These are phyloP conservation scores for Diaporthe ilicicola DNA, from an alignment of 2,329 filamentous ascomycete genomes.

Conservation along the genomic window DNA sequence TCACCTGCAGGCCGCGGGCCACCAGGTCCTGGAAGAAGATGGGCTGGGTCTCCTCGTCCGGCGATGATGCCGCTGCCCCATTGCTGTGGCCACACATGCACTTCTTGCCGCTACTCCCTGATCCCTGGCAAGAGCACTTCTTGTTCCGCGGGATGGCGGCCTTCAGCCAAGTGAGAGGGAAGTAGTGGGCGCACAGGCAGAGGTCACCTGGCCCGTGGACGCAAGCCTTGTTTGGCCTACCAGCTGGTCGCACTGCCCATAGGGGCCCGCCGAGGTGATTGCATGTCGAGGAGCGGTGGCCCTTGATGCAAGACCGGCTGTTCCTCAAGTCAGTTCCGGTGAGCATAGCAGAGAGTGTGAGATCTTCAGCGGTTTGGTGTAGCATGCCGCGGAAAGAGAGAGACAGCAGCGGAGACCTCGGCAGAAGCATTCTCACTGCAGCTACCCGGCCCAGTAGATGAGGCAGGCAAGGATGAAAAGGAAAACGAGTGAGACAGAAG, in stretches of 20 bases:
- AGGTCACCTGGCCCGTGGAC: conserved; percentile 72
- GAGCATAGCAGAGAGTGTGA: not conserved
- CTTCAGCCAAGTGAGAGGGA: conserved; percentile 46
- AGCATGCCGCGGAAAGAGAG: not conserved
- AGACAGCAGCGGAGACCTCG: not conserved
- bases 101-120: conserved; percentile 13
- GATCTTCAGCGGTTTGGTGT: not conserved
- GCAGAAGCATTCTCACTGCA: conserved; percentile 13
- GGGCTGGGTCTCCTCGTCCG: conserved; percentile 33
- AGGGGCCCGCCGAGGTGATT: conserved; percentile 54
- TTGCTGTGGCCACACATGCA: conserved; percentile 28
- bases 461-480: not conserved
- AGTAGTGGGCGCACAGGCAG: conserved; percentile 58
- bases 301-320: conserved; percentile 78
- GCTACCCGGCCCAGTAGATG: not conserved
- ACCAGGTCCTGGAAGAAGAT: conserved; percentile 34
- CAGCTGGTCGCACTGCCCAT: conserved; percentile 71
- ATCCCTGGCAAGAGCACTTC: conserved; percentile 57
- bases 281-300: conserved; percentile 80
- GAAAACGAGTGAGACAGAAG: not conserved
- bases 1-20: conserved; percentile 33
- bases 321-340: conserved; percentile 12
- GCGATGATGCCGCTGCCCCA: conserved; percentile 33
- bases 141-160: conserved; percentile 69
- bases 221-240: conserved; percentile 74